These are phyloP conservation scores for Cladophialophora psammophila DNA, from an alignment of 2,329 filamentous ascomycete species.

Conservation along the genomic window DNA sequence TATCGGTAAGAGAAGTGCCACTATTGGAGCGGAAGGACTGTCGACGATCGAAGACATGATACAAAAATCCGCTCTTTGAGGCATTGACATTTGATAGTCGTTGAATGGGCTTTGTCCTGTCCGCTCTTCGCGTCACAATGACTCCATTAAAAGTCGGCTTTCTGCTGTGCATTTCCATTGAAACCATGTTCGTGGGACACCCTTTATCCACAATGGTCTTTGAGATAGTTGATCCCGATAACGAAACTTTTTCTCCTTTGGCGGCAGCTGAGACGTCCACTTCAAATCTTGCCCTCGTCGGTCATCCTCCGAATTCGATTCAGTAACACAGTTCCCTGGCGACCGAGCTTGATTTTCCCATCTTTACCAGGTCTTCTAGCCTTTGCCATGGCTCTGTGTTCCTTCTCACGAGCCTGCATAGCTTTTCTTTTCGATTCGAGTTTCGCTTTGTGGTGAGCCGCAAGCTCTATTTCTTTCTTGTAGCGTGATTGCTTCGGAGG, in stretches of 20 bases:
- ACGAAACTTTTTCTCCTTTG: neutral
- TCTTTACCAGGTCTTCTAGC: slow-evolving; percentile 67
- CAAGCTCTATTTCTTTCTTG: slow-evolving; percentile 73
- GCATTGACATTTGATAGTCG: neutral
- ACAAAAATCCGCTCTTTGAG: neutral
- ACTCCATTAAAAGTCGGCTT: neutral
- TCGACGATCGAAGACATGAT: neutral
- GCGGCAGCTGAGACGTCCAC: neutral
- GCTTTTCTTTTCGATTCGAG: slow-evolving; percentile 63
- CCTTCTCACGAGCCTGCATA: slow-evolving; percentile 67
- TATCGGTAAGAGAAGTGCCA: neutral
- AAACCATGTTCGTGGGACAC: neutral
- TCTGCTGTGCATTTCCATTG: neutral
- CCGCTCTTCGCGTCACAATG: neutral
- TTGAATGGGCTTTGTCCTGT: neutral
- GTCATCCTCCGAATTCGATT: slow-evolving; percentile 80
- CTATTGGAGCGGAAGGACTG: neutral
- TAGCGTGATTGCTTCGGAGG: slow-evolving; percentile 59
- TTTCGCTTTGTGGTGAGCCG: slow-evolving; percentile 65
- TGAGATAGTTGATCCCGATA: neutral
- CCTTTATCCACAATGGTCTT: neutral
- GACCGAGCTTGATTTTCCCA: slow-evolving; percentile 79
- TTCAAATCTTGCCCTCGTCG: slow-evolving; percentile 46
- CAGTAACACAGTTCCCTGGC: slow-evolving; percentile 79
- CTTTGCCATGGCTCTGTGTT: slow-evolving; percentile 70